phyloP scores from a whole-genome alignment of 169 alveolate species.

The Eimeria acervulina region DNA sequence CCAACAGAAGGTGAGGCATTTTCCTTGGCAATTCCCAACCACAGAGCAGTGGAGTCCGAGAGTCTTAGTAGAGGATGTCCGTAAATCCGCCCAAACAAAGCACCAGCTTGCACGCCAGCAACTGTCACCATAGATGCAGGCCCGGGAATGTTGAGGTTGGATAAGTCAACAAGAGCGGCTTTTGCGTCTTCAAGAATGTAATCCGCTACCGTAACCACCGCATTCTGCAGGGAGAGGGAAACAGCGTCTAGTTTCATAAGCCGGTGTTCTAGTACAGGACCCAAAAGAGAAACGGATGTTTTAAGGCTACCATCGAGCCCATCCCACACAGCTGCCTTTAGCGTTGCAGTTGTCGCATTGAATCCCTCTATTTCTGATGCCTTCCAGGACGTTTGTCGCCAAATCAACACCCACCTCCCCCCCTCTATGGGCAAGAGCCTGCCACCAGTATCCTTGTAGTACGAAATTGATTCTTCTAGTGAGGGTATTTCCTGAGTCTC shows the following conservation, averaged over 20 bases:
- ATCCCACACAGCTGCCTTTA: constrained; percentile 65
- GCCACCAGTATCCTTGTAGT: constrained; percentile 59
- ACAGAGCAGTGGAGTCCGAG: constrained; percentile 39
- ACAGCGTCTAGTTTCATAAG: constrained; percentile 55
- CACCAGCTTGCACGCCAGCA: constrained; percentile 66
- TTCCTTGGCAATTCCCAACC: constrained; percentile 59
- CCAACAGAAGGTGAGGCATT: constrained; percentile 14
- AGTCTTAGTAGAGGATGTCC: constrained; percentile 62
- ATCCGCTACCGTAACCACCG: constrained; percentile 57
- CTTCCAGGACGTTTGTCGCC: constrained; percentile 46
- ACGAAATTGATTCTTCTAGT: constrained; percentile 45
- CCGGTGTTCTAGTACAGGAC: constrained; percentile 34
- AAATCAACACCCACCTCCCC: constrained; percentile 53
- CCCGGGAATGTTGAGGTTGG: not conserved
- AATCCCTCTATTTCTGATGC: constrained; percentile 26
- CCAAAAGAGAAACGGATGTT: constrained; percentile 46
- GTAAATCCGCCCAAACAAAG: constrained; percentile 46
- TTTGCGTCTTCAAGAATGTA: constrained; percentile 25
- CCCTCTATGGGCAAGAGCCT: constrained; percentile 51
- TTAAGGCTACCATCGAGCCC: not conserved
- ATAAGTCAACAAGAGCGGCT: constrained; percentile 19
- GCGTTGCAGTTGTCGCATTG: constrained; percentile 11
- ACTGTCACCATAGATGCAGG: not conserved
- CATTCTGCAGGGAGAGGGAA: constrained; percentile 59
- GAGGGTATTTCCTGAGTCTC: not conserved